Percentiles rank a stretch among this genome's conserved stretches.
Conservation (phyloP, 78 protist species). For the slime mould (Dictyostelium discoideum) region dicty_2.7 NC_007088.5:7722501-7723000, state of each 20-base stretch:
- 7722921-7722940: too few species aligned
- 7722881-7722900: too few species aligned
- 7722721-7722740: too few species aligned
- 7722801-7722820: neutral
- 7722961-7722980: too few species aligned
- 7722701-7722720: too few species aligned
- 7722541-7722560: conserved; percentile 37
- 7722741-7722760: too few species aligned
- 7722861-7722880: neutral
- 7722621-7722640: neutral
- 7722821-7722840: too few species aligned
- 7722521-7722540: conserved; percentile 51
- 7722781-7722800: too few species aligned
- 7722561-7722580: neutral
- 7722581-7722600: neutral
- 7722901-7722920: too few species aligned
- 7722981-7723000: neutral
- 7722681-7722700: neutral
- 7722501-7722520: conserved; percentile 74
- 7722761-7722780: neutral
- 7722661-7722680: neutral
- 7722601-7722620: conserved; percentile 29
- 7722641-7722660: neutral
- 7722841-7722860: too few species aligned
- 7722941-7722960: too few species aligned